Conservation (phyloP, 768 basidiomycete species). For the Panellus pusillus region DNA sequence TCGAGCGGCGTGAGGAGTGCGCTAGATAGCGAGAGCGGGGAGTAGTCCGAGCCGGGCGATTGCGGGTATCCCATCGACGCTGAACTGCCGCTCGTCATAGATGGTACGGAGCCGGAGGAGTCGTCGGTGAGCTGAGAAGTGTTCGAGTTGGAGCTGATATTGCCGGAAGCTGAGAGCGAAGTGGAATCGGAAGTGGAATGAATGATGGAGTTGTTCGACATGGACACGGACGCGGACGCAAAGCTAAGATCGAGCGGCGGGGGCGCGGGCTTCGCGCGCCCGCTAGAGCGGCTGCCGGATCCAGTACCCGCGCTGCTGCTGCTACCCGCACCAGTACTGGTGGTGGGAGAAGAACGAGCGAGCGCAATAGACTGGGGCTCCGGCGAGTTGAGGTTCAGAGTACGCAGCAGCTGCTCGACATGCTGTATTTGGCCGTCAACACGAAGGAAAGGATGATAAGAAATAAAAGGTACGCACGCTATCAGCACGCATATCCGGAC, state of each 20-base stretch:
- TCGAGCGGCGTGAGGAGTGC: constrained; percentile 52
- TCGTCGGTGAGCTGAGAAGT: neutral
- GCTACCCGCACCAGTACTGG: constrained; percentile 46
- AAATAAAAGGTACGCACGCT: constrained; percentile 38
- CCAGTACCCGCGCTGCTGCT: constrained; percentile 22
- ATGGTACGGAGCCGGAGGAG: constrained; percentile 2
- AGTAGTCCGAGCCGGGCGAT: constrained; percentile 43
- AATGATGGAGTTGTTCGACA: neutral
- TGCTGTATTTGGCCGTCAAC: constrained; percentile 46
- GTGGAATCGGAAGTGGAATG: neutral
- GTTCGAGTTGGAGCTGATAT: neutral
- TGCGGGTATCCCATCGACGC: constrained; percentile 22
- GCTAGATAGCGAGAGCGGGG: constrained; percentile 48
- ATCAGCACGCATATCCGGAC: constrained; percentile 29
- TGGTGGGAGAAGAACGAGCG: constrained; percentile 43
- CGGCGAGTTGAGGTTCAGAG: constrained; percentile 79
- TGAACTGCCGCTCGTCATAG: constrained; percentile 23
- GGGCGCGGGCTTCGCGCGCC: constrained; percentile 7
- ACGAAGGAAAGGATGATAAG: constrained; percentile 22
- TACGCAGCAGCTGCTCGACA: constrained; percentile 78
- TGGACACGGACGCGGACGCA: neutral
- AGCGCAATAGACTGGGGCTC: constrained; percentile 44
- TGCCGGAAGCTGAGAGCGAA: constrained; percentile 3
- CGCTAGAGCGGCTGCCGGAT: neutral
- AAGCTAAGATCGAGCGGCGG: constrained; percentile 19